Evolutionary conservation across 495 filamentous ascomycete species (phyloP).

Genomic region (Hyaloscypha hepaticicola): DNA sequence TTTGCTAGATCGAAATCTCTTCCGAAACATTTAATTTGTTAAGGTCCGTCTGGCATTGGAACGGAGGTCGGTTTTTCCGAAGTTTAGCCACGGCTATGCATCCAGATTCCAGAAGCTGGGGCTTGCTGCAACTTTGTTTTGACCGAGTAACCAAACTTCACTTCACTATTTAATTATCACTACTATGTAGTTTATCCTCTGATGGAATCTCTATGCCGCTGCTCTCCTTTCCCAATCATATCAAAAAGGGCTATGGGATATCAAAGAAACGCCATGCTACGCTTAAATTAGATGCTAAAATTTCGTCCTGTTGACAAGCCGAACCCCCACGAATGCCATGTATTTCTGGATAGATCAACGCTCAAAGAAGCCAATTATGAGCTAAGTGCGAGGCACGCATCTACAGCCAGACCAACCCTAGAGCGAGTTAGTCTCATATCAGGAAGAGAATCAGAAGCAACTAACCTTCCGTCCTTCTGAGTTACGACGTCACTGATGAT

Average conservation of each 20-base stretch:
- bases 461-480: conserved; percentile 87
- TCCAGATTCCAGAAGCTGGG: too few relatives aligned
- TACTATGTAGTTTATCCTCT: conserved; percentile 16
- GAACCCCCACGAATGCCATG: not conserved
- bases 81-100: too few relatives aligned
- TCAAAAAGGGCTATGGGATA: conserved; percentile 16
- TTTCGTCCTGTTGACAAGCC: not conserved
- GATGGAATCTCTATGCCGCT: conserved; percentile 8
- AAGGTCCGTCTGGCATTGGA: not conserved
- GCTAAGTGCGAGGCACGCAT: conserved; percentile 84
- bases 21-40: conserved; percentile 10
- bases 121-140: conserved; percentile 1
- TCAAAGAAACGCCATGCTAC: conserved; percentile 24
- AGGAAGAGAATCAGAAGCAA: conserved; percentile 19
- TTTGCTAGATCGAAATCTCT: not conserved
- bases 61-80: not conserved
- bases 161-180: conserved; percentile 13
- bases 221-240: not conserved
- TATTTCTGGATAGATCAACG: conserved; percentile 1
- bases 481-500: conserved; percentile 93
- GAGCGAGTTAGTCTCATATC: conserved; percentile 22
- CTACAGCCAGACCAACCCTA: conserved; percentile 86
- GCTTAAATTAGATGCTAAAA: conserved; percentile 29
- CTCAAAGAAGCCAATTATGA: conserved; percentile 13
- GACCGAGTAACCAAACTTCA: not conserved